Conservation (phyloP, 345 rosid species). For the Stellera chamaejasme region DNA sequence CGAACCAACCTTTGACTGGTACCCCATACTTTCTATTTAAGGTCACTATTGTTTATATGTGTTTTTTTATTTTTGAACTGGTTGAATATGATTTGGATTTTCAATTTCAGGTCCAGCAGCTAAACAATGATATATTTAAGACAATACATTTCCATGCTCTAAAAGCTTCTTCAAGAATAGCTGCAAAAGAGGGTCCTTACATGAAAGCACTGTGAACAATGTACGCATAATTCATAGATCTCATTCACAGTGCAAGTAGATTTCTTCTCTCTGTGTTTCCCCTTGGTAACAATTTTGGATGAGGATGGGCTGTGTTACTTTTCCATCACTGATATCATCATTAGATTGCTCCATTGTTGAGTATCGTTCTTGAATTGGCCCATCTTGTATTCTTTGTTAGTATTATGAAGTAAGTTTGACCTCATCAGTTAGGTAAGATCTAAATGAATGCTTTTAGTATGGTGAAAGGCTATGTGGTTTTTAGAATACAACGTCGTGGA, state of each 20-base stretch:
- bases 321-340: too few species aligned
- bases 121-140: conserved; percentile 77
- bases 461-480: too few species aligned
- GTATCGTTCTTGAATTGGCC: too few species aligned
- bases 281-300: background rate
- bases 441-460: too few species aligned
- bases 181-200: conserved; percentile 59
- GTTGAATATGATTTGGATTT: conserved; percentile 11
- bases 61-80: background rate
- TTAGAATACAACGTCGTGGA: too few species aligned
- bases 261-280: background rate
- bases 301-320: conserved; percentile 5
- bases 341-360: too few species aligned
- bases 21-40: too few species aligned
- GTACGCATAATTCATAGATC: conserved; percentile 28
- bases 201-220: conserved; percentile 79
- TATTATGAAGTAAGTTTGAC: too few species aligned
- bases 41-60: conserved; percentile 4
- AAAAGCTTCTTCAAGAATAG: conserved; percentile 56
- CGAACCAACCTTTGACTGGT: too few species aligned
- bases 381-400: too few species aligned
- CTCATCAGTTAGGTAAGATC: too few species aligned
- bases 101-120: conserved; percentile 52
- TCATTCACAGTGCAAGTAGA: too few species aligned
- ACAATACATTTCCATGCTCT: conserved; percentile 72